Evolutionary conservation across 2,329 filamentous ascomycete species (phyloP), one percentile per base, ranked within the genome.

Genomic region (Clathrospora elynae): DNA sequence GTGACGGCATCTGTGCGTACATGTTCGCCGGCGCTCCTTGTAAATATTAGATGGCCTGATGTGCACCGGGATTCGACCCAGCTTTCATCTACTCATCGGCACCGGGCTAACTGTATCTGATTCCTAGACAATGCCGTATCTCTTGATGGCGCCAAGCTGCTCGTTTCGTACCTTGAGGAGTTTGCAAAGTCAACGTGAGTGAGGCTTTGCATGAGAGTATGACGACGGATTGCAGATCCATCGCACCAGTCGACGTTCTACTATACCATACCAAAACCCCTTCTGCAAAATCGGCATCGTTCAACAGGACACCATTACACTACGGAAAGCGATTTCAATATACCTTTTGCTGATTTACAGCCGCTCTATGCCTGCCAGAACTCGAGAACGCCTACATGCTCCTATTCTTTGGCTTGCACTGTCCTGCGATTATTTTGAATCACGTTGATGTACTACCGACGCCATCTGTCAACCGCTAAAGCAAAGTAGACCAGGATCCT

Each of bases 81-180:
- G 26, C 29, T 24, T 34, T 40, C 23, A 37, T 9, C 46, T 42
- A 19, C 20, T 12, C 23, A 38, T 22, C 35, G 1, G 14, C 23
- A 41, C 32, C 38, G 52, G 55, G 54, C 59, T 55, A 52, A 49
- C 35, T 29, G 20, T 6, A 40, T 55, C 37, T 32, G 56, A 48
- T 13, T 37, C 16, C 44, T 51, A 74, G 72, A 96, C 74, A 96
- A 96, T 72, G 87, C 88, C 2, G 85, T 96, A 28, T 71, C 86
- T 0, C 64, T 86, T 0, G 79, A 82, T 26, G 85, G 82, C 0
- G 85, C 83, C 0, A 75, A 87, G 71, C 86, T 86, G 70, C 75
- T 91, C 31, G 84, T 80, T 32, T 70, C 73, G 18, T 89, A 87
- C 51, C 78, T 90, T 37, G 72, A 80, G 39, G 79, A 82, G 14